Evolutionary conservation across 1,139 yeast species (phyloP).

Genomic region (Eremothecium coryli): DNA sequence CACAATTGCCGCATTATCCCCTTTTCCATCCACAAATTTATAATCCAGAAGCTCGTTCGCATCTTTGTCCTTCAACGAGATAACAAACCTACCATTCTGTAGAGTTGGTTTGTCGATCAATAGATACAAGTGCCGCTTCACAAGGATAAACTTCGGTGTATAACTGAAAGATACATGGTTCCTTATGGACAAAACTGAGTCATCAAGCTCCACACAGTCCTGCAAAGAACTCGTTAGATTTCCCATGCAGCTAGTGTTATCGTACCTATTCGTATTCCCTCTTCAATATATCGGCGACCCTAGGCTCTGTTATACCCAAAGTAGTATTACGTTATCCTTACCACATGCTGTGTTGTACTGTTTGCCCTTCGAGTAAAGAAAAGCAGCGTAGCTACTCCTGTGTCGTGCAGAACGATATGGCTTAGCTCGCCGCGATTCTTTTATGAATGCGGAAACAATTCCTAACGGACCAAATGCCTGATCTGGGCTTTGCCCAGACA

Average conservation of each 20-base stretch:
- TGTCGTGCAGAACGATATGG: no score
- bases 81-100: not conserved
- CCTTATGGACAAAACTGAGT: not conserved
- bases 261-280: no score
- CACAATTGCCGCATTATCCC: not conserved
- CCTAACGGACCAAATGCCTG: no score
- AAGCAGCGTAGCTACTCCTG: no score
- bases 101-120: not conserved
- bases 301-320: slow-evolving; percentile 19
- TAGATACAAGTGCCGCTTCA: not conserved
- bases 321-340: not conserved
- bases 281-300: no score
- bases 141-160: slow-evolving; percentile 2
- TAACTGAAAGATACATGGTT: not conserved
- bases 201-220: slow-evolving; percentile 4
- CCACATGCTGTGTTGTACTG: not conserved
- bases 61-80: not conserved
- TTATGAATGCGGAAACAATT: no score
- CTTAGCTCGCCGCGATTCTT: no score
- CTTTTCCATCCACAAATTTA: slow-evolving; percentile 1
- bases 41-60: slow-evolving; percentile 2
- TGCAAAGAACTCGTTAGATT: slow-evolving; percentile 2
- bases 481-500: no score
- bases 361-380: not conserved
- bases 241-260: slow-evolving; percentile 1